Evolutionary conservation across 805 yeast species (phyloP).

Genomic region (Nakazawaea molendinolei): DNA sequence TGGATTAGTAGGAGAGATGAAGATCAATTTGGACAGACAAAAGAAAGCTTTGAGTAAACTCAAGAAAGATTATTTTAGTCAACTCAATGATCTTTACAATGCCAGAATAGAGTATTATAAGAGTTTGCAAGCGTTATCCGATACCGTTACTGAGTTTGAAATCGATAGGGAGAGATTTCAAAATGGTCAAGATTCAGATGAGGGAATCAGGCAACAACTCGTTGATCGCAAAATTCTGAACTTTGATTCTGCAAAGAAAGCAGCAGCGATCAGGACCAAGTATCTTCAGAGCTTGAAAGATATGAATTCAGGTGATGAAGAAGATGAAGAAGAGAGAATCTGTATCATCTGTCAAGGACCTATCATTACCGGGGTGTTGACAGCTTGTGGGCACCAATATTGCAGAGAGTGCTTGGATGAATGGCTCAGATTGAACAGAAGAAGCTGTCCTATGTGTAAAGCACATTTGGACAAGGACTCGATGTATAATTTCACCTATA

Average conservation of each 20-base stretch:
- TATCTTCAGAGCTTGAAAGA: background rate
- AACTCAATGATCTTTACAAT: constrained; percentile 64
- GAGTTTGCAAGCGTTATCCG: constrained; percentile 82
- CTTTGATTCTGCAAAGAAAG: background rate
- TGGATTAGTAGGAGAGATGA: constrained; percentile 16
- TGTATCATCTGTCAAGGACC: constrained; percentile 77
- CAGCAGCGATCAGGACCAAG: constrained; percentile 1
- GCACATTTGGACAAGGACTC: constrained; percentile 39
- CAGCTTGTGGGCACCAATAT: constrained; percentile 89
- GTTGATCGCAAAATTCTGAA: constrained; percentile 2
- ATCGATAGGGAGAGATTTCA: too few species aligned
- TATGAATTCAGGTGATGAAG: background rate
- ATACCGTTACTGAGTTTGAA: too few species aligned
- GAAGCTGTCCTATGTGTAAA: constrained; percentile 81
- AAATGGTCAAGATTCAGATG: background rate
- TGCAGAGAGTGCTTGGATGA: constrained; percentile 73
- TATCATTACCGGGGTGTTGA: constrained; percentile 70
- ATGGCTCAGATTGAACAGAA: constrained; percentile 54
- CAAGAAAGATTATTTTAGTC: constrained; percentile 42
- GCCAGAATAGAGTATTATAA: constrained; percentile 75
- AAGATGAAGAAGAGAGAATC: constrained; percentile 32
- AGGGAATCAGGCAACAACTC: background rate
- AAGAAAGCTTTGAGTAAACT: constrained; percentile 32
- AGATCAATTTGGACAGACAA: constrained; percentile 35
- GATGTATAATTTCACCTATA: constrained; percentile 63